phyloP scores from a whole-genome alignment of 345 rosid species.

The Aquilaria sinensis region DNA sequence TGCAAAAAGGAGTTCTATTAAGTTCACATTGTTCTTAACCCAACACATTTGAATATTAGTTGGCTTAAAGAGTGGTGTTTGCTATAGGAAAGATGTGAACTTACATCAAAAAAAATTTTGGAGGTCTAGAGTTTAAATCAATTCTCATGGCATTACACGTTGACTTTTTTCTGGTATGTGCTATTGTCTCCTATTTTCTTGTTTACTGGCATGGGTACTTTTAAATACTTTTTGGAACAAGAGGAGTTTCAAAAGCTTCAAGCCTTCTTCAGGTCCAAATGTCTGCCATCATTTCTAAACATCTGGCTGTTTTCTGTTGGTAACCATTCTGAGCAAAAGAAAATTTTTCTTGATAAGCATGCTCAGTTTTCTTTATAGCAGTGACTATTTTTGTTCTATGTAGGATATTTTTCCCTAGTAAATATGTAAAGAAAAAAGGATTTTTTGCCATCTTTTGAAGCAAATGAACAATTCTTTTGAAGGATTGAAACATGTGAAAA shows the following conservation, averaged over 20 bases:
- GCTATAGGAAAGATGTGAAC: constrained; percentile 40
- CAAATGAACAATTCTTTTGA: too few relatives aligned
- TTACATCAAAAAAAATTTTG: constrained; percentile 22
- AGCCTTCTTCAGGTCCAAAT: too few relatives aligned
- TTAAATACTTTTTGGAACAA: constrained; percentile 43
- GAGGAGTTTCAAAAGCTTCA: constrained; percentile 2
- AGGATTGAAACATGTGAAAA: too few relatives aligned
- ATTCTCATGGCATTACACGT: background rate
- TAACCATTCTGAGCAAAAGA: too few relatives aligned
- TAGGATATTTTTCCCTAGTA: too few relatives aligned
- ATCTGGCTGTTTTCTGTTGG: too few relatives aligned
- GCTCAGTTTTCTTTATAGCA: too few relatives aligned
- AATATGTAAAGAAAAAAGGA: too few relatives aligned
- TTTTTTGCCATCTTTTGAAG: too few relatives aligned
- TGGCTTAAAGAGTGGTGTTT: constrained; percentile 87
- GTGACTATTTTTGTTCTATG: too few relatives aligned
- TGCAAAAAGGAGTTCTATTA: constrained; percentile 67
- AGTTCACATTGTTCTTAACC: constrained; percentile 89
- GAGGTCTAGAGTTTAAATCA: constrained; percentile 30
- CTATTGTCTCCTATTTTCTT: constrained; percentile 2
- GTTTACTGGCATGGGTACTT: constrained; percentile 5
- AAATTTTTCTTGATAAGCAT: too few relatives aligned
- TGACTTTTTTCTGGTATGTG: background rate
- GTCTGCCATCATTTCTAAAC: too few relatives aligned
- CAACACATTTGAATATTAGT: constrained; percentile 73